Base-by-base conservation (phyloP, 2,329 filamentous ascomycete species). In the Sporothrix globosa region DNA sequence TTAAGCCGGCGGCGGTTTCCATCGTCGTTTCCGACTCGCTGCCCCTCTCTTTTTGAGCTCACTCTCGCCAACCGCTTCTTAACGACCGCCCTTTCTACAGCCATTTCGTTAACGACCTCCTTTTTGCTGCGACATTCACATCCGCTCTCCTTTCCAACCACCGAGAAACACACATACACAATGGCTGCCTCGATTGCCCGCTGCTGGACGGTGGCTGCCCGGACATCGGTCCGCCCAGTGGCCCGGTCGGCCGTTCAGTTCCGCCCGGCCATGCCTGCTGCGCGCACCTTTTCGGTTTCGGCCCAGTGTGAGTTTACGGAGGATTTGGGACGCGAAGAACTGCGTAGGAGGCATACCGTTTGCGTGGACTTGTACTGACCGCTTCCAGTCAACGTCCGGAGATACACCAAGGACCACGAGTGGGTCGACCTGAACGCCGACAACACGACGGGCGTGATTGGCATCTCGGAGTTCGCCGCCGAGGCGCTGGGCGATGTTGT, bases 341-440 rank as follows among this genome's bases (percentile, higher is more conserved):
- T 30, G 3, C 27, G 27, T 3, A 30, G 27, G 27, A 30, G 3
- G 27, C 27, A 30, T 30, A 30, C 27, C 27, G 76, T 73, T 24
- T 24, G 61, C 44, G 44, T 46, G 10, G 46, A 21, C 48, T 66
- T 70, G 67, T 67, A 30, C 50, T 58, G 52, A n/a, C 39, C 14
- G 48, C 71, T 66, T 46, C 34, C 73, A 92, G 90, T 82, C 77
- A 83, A 85, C 69, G 83, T 87, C 74, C 95, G 96, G 83, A 92
- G 90, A 80, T 99, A 97, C 86, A 97, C 96, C 74, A 91, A 94
- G 80, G 95, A 97, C 79, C 96, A 99, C 85, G 96, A 99, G 85
- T 99, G 96, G 96, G 90, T 99, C 80, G 93, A 97, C 82, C 84
- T 97, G 72, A 90, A 90, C 70, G 88, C 88, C 67, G 92, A 96